These are phyloP conservation scores for Citrus mangshanensis DNA, from an alignment of 345 rosid species.

Conservation along the genomic window DNA sequence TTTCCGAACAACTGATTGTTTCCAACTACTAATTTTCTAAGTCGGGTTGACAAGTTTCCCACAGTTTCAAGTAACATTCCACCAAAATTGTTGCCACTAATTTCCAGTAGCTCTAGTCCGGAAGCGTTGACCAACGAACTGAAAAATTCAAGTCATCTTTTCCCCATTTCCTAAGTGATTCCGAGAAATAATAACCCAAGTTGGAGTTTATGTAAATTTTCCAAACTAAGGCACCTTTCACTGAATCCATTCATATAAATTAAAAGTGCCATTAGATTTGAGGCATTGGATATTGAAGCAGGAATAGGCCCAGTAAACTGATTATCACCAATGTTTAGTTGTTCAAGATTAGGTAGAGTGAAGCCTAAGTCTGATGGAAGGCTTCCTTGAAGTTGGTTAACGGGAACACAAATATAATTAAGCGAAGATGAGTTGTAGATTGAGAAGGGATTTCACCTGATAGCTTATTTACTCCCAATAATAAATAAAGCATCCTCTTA, in stretches of 20 bases:
- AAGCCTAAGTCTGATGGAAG: constrained; percentile 2
- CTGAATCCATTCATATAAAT: not conserved
- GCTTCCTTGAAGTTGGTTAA: not conserved
- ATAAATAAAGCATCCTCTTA: not conserved
- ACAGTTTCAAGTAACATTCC: constrained; percentile 5
- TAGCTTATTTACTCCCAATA: not conserved
- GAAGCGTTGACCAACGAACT: too few species aligned
- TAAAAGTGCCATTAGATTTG: rapidly evolving
- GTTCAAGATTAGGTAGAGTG: constrained; percentile 14
- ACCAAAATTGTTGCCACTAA: too few species aligned
- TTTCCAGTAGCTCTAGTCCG: rapidly evolving
- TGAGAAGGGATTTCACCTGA: constrained; percentile 2
- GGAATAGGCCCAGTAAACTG: constrained; percentile 14
- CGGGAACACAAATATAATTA: rapidly evolving
- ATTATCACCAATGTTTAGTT: not conserved
- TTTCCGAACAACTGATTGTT: not conserved
- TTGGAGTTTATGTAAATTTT: not conserved
- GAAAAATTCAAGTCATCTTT: too few species aligned
- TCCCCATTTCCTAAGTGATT: not conserved
- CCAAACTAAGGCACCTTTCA: not conserved
- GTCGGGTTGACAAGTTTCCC: constrained; percentile 6
- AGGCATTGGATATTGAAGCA: constrained; percentile 10
- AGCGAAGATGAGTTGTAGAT: constrained; percentile 2
- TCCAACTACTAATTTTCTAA: not conserved
- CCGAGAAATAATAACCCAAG: not conserved